Evolutionary conservation across 1,284 basidiomycete genomes (phyloP).

Genomic region (Entoloma clypeatum): DNA sequence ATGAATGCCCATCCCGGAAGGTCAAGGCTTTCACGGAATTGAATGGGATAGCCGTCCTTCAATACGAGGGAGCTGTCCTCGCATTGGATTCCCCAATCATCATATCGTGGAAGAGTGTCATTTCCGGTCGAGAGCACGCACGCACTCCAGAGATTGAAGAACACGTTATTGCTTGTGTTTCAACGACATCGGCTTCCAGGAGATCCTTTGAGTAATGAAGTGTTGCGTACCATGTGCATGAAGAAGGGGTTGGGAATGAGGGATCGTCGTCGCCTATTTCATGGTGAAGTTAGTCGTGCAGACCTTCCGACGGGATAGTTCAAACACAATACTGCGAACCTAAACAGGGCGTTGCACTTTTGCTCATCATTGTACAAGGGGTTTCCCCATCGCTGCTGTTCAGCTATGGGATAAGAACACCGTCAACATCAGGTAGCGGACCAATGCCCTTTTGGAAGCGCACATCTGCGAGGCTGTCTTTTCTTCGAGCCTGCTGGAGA

Average conservation of each 20-base stretch:
- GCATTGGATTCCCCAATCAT: slow-evolving; percentile 25
- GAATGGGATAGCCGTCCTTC: slow-evolving; percentile 6
- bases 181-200: not conserved
- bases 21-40: slow-evolving; percentile 7
- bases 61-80: slow-evolving; percentile 16
- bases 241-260: slow-evolving; percentile 7
- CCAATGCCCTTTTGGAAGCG: not conserved
- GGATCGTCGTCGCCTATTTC: not conserved
- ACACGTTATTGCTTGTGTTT: slow-evolving; percentile 25
- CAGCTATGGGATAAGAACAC: slow-evolving; percentile 5
- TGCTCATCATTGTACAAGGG: slow-evolving; percentile 7
- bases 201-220: not conserved
- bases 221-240: slow-evolving; percentile 30
- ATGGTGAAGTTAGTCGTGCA: slow-evolving; percentile 1
- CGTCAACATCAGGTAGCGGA: not conserved
- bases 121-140: slow-evolving; percentile 24
- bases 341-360: slow-evolving; percentile 9
- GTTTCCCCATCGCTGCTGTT: slow-evolving; percentile 7
- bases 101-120: slow-evolving; percentile 19
- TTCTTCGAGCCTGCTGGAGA: too few species aligned
- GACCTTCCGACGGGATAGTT: not conserved
- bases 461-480: not conserved
- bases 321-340: slow-evolving; percentile 2
- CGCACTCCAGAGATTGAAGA: slow-evolving; percentile 34
- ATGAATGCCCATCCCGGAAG: slow-evolving; percentile 24